Evolutionary conservation across 2,329 filamentous ascomycete species (phyloP).

Genomic region (Fusarium sp.): DNA sequence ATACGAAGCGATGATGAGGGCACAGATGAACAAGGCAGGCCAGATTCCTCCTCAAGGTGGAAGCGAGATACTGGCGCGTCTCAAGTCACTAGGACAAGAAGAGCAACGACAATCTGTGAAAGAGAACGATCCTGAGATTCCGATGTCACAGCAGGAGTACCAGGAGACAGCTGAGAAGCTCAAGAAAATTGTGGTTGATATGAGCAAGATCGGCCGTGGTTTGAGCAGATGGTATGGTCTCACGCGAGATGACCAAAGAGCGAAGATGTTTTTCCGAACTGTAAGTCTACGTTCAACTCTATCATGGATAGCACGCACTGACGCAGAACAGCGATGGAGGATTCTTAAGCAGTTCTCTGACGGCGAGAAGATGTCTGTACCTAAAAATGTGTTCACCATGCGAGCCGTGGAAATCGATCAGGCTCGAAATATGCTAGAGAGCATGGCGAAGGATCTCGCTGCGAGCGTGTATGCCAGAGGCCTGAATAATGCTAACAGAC

Average conservation of each 20-base stretch:
- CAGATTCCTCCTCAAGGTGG: conserved; percentile 28
- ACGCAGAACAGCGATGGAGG: conserved; percentile 60
- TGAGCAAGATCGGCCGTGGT: conserved; percentile 57
- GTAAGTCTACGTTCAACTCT: conserved; percentile 51
- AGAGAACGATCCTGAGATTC: conserved; percentile 57
- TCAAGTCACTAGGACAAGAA: conserved; percentile 53
- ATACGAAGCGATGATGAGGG: conserved; percentile 53
- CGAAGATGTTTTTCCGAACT: conserved; percentile 63
- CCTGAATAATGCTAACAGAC: conserved; percentile 44
- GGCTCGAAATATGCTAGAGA: conserved; percentile 58
- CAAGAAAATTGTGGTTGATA: conserved; percentile 52
- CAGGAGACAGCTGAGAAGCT: conserved; percentile 58
- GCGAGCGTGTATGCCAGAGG: conserved; percentile 45
- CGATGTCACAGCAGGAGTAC: conserved; percentile 58
- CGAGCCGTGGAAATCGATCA: conserved; percentile 62
- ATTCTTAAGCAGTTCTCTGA: conserved; percentile 65
- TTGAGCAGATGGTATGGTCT: conserved; percentile 60
- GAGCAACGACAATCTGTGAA: conserved; percentile 52
- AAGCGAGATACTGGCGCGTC: conserved; percentile 45
- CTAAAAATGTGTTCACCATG: conserved; percentile 64
- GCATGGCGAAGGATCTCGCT: conserved; percentile 61
- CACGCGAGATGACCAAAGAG: conserved; percentile 60
- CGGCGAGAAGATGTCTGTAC: conserved; percentile 56
- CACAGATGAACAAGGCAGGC: conserved; percentile 42
- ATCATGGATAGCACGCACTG: conserved; percentile 39